Evolutionary conservation across 441 rosid genomes (phyloP).

Genomic region (Raphanus hybrid): DNA sequence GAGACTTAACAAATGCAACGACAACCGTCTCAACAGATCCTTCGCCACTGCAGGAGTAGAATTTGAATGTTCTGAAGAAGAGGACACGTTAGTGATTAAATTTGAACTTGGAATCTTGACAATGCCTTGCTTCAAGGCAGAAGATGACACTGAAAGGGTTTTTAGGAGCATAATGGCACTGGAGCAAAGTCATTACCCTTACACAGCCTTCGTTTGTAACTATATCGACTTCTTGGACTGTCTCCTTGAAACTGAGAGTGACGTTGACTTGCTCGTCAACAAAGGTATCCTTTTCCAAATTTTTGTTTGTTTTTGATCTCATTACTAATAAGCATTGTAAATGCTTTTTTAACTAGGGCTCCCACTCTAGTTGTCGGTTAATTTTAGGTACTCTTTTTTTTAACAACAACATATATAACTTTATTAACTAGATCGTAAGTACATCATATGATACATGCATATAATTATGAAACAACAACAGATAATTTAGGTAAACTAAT

Average conservation of each 20-base stretch:
- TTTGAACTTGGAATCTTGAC: conserved; percentile 28
- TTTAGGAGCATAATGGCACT: conserved; percentile 35
- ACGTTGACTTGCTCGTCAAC: conserved; percentile 35
- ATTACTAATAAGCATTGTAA: background rate
- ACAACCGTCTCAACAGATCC: too few relatives aligned
- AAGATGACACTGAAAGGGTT: conserved; percentile 20
- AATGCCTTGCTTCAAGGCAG: conserved; percentile 34
- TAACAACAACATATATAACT: too few relatives aligned
- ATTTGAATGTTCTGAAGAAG: background rate
- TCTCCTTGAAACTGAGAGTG: conserved; percentile 33
- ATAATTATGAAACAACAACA: too few relatives aligned
- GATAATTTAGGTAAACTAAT: too few relatives aligned
- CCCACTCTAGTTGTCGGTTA: too few relatives aligned
- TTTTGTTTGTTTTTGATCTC: background rate
- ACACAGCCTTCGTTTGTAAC: conserved; percentile 26
- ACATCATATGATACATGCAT: too few relatives aligned
- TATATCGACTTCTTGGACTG: conserved; percentile 30
- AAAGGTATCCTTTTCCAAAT: background rate
- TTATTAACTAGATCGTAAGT: too few relatives aligned
- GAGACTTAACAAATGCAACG: too few relatives aligned
- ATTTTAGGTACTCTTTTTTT: background rate
- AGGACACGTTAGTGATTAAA: background rate
- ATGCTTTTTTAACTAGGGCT: too few relatives aligned
- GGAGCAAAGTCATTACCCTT: conserved; percentile 40
- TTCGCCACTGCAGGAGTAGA: conserved; percentile 10